A percentile compares a stretch with the other conserved stretches of the same genome.
These are phyloP conservation scores for Apiospora kogelbergensis DNA, from an alignment of 2,329 filamentous ascomycete species.

Conservation along the genomic window DNA sequence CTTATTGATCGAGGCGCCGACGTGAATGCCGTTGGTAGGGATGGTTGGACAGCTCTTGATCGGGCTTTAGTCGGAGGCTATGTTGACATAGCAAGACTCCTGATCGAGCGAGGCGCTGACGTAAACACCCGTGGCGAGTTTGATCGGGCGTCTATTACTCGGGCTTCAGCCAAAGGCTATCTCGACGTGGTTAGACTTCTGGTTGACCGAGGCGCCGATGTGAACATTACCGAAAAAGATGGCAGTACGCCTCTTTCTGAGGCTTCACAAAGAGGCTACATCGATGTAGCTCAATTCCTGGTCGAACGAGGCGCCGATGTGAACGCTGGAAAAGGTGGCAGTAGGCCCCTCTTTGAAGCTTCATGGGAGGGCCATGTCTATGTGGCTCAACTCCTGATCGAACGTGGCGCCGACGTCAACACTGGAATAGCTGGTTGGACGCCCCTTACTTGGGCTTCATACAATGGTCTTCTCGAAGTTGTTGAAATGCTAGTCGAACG, in stretches of 20 bases:
- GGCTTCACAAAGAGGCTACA: background rate
- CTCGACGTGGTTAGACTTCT: background rate
- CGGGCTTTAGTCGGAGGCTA: background rate
- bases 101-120: background rate
- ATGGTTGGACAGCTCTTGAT: background rate
- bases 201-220: background rate
- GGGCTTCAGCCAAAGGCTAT: background rate
- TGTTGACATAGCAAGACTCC: background rate
- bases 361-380: background rate
- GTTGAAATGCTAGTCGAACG: no score
- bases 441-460: no score
- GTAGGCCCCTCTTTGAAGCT: background rate
- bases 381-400: background rate
- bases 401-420: background rate
- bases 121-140: background rate
- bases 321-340: background rate
- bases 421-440: background rate
- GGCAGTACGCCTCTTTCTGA: constrained; percentile 10
- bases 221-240: background rate
- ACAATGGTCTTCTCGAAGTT: no score
- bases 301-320: background rate
- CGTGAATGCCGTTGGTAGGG: background rate
- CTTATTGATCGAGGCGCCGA: background rate
- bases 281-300: background rate
- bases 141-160: background rate